Conservation (phyloP, 768 basidiomycete genomes). For the Boletus insuetus region DNA sequence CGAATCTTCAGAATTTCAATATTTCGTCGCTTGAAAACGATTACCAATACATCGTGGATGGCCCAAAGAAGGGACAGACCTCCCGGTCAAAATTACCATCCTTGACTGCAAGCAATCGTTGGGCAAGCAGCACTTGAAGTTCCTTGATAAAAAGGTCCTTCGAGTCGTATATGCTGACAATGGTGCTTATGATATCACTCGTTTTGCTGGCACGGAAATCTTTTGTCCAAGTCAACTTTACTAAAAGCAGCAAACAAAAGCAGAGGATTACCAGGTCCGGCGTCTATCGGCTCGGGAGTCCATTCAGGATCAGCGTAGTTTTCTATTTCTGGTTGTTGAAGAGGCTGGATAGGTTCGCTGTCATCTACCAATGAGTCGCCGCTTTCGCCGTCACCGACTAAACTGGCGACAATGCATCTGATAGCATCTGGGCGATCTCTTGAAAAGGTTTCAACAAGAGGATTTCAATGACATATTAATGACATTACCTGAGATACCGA, state of each 20-base stretch:
- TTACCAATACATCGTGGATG: constrained; percentile 1
- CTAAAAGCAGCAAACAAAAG: neutral
- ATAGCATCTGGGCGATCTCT: constrained; percentile 93
- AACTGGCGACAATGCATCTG: constrained; percentile 84
- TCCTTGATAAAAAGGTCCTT: constrained; percentile 96
- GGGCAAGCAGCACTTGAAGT: constrained; percentile 87
- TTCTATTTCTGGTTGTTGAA: constrained; percentile 74
- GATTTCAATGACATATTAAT: neutral
- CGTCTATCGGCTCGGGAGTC: constrained; percentile 96
- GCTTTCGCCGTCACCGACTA: constrained; percentile 83
- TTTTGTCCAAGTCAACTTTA: constrained; percentile 28
- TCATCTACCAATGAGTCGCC: constrained; percentile 84
- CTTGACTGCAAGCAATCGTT: constrained; percentile 74
- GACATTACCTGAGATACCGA: constrained; percentile 72
- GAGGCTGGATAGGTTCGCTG: constrained; percentile 72
- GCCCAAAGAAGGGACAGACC: constrained; percentile 31
- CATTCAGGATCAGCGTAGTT: constrained; percentile 91
- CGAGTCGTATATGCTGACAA: constrained; percentile 97
- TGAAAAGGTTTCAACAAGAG: neutral
- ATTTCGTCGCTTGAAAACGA: constrained; percentile 66
- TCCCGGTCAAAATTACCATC: constrained; percentile 78
- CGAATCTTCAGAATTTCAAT: constrained; percentile 94
- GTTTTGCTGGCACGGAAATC: constrained; percentile 91
- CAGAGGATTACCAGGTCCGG: constrained; percentile 72
- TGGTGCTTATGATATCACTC: constrained; percentile 91